Evolutionary conservation across 169 alveolate species (phyloP).

Genomic region (Plasmodium inui): DNA sequence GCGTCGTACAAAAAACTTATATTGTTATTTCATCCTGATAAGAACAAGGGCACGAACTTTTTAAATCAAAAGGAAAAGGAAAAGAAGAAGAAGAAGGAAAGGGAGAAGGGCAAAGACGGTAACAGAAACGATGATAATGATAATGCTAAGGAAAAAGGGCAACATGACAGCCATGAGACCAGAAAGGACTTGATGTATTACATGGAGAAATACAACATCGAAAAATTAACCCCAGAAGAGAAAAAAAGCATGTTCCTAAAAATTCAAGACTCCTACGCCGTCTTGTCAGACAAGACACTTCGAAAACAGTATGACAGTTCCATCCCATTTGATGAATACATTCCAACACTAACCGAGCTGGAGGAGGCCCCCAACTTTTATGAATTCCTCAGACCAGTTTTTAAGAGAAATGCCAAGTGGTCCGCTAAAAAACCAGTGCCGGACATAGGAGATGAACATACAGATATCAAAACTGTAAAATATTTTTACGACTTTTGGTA

Average conservation of each 20-base stretch:
- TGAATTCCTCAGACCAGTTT: constrained; percentile 86
- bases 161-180: background rate
- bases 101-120: constrained; percentile 19
- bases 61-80: constrained; percentile 68
- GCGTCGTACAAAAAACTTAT: constrained; percentile 81
- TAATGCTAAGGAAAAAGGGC: background rate
- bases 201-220: constrained; percentile 77
- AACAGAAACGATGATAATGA: background rate
- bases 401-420: constrained; percentile 89
- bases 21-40: constrained; percentile 85
- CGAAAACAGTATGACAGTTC: constrained; percentile 93
- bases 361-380: constrained; percentile 85
- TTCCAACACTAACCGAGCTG: constrained; percentile 88
- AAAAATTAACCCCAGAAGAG: constrained; percentile 78
- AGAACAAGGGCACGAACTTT: constrained; percentile 66
- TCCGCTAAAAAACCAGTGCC: constrained; percentile 95
- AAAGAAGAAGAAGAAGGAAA: constrained; percentile 74
- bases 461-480: constrained; percentile 88
- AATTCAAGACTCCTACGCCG: constrained; percentile 94
- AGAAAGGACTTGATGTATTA: constrained; percentile 66
- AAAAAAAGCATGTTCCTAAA: constrained; percentile 85
- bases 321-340: constrained; percentile 93
- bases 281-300: constrained; percentile 89
- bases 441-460: constrained; percentile 89
- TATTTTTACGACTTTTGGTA: constrained; percentile 94